Base-by-base conservation (phyloP, 2,329 filamentous ascomycete genomes). In the Nemania sp. region DNA sequence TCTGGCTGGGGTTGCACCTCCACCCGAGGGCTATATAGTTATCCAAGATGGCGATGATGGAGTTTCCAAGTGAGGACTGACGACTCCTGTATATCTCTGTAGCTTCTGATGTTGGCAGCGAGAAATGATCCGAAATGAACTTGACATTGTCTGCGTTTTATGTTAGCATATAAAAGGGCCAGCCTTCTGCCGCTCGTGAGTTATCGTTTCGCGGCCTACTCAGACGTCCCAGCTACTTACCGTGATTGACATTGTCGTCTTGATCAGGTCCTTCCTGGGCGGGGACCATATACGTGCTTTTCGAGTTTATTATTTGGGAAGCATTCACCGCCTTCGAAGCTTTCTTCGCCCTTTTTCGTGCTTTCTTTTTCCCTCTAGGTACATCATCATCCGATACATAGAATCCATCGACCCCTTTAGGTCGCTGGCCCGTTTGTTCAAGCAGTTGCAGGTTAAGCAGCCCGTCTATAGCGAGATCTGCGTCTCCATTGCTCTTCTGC, bases 331-430 rank as follows among this genome's bases (percentile, higher is more conserved):
- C 62, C 51, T 74, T 75, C 60, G 12, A 11, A 12, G 21, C 20
- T 71, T 70, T 68, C 32, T 64, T 59, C 21, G 32, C 64, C 57
- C 74, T 76, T 60, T 71, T 71, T 40, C 71, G 76, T 21, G 67
- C 74, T 62, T 77, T 78, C 59, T 71, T 76, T 65, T 78, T 82
- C 35, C 71, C 73, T 52, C 53, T 39, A 13, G 72, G 71, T 6
- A 73, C 73, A 0, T 76, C 73, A 15, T 80, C 76, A 15, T 86
- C 81, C 0, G 82, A 81, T 40, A 85, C 81, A 20, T 85, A 87
- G 71, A 97, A 97, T 0, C 85, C 92, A 59, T 97, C 92, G n/a
- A 97, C 80, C 0, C 92, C 91, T 71, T 90, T 94, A 1, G 81
- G 78, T 1, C 83, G 79, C 55, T 85, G 80, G 0, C 84, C 84